phyloP scores from a whole-genome alignment of 495 filamentous ascomycete species.

The Aspergillus biplanus region DNA sequence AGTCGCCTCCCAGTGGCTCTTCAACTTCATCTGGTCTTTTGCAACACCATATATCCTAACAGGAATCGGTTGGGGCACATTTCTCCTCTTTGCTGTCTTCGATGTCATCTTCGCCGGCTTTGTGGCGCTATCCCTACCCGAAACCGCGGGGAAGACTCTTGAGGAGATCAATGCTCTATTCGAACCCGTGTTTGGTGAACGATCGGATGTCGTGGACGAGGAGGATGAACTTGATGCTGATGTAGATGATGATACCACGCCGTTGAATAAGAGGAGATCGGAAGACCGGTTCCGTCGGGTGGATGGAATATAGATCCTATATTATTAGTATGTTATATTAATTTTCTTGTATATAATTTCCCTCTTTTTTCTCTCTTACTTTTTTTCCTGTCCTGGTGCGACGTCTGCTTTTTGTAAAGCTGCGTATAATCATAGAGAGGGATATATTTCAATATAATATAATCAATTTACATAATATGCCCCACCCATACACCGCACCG shows the following conservation, averaged over 20 bases:
- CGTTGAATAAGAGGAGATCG: neutral
- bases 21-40: constrained; percentile 57
- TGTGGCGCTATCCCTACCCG: constrained; percentile 51
- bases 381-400: too few species aligned
- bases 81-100: constrained; percentile 50
- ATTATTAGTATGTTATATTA: too few species aligned
- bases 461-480: too few species aligned
- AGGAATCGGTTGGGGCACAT: constrained; percentile 53
- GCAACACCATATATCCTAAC: constrained; percentile 56
- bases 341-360: too few species aligned
- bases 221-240: neutral
- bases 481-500: too few species aligned
- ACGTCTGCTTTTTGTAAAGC: too few species aligned
- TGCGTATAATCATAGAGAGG: too few species aligned
- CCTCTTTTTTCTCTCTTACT: too few species aligned
- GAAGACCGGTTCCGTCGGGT: neutral
- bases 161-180: constrained; percentile 73
- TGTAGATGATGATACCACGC: neutral
- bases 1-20: constrained; percentile 56
- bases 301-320: neutral
- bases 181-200: constrained; percentile 25
- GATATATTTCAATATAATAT: too few species aligned
- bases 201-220: neutral
- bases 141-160: constrained; percentile 73
- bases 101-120: constrained; percentile 45